Percentiles rank a stretch among this genome's conserved stretches.
These are phyloP conservation scores for Flammula alnicola DNA, from an alignment of 1,284 basidiomycete species.

Conservation along the genomic window DNA sequence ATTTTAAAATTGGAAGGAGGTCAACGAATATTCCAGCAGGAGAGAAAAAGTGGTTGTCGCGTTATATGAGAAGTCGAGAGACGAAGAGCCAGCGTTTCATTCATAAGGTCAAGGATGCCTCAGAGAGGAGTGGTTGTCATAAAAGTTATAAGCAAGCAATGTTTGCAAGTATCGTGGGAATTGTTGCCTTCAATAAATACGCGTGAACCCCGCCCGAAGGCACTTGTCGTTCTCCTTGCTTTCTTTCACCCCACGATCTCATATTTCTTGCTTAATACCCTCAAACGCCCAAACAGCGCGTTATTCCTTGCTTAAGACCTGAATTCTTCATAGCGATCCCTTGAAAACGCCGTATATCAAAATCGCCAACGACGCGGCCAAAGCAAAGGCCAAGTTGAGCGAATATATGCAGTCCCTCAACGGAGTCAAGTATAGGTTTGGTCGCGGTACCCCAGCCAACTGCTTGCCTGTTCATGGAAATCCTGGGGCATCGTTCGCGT, in stretches of 20 bases:
- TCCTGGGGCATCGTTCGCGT: not conserved
- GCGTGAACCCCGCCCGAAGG: not conserved
- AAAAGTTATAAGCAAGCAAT: no score
- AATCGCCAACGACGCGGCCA: not conserved
- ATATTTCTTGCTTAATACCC: slow-evolving; percentile 19
- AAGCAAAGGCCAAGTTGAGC: not conserved
- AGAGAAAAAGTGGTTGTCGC: not conserved
- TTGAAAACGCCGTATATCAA: not conserved
- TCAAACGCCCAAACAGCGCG: slow-evolving; percentile 1
- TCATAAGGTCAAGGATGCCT: no score
- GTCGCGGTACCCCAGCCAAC: slow-evolving; percentile 16
- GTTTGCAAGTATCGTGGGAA: slow-evolving; percentile 5
- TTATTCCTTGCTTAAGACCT: not conserved
- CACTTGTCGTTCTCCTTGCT: slow-evolving; percentile 9
- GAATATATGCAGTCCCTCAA: slow-evolving; percentile 8
- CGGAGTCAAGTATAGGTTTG: slow-evolving; percentile 24
- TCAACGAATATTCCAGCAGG: no score
- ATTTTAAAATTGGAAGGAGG: not conserved
- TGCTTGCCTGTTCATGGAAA: slow-evolving; percentile 1
- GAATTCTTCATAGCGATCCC: slow-evolving; percentile 6
- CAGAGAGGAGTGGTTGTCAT: no score
- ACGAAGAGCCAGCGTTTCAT: no score
- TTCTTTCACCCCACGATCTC: slow-evolving; percentile 10
- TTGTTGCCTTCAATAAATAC: not conserved
- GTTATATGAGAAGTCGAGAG: no score